Percentiles rank a stretch among this genome's conserved stretches.
phyloP scores from a whole-genome alignment of 441 rosid genomes.

The Arabidopsis hybrid region DNA sequence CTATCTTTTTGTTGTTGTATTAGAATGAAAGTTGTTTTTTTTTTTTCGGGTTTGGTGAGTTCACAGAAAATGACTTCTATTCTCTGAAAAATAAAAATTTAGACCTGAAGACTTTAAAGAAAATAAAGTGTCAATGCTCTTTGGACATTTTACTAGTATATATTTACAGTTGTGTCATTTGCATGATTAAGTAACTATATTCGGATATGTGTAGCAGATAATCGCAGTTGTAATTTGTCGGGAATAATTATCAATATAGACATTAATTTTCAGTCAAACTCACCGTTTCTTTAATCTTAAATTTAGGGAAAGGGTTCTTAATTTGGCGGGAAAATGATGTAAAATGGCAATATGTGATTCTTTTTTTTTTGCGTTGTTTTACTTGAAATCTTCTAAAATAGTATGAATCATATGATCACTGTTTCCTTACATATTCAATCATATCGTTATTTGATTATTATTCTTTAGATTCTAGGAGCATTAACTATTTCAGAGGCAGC shows the following conservation, averaged over 20 bases:
- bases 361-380: conserved; percentile 1
- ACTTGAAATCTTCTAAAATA: conserved; percentile 24
- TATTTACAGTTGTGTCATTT: not conserved
- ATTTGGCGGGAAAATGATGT: conserved; percentile 29
- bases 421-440: conserved; percentile 36
- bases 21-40: not conserved
- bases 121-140: conserved; percentile 4
- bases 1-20: not conserved
- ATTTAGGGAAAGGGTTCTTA: not conserved
- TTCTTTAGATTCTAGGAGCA: conserved; percentile 44
- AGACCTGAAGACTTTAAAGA: conserved; percentile 9
- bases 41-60: not conserved
- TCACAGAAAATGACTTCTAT: conserved; percentile 10
- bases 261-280: conserved; percentile 5
- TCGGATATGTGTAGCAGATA: not conserved
- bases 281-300: not conserved
- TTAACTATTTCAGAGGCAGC: conserved; percentile 37
- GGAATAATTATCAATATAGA: not conserved
- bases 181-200: not conserved
- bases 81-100: not conserved
- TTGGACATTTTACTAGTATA: not conserved
- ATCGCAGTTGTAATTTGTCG: conserved; percentile 8
- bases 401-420: conserved; percentile 27
- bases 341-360: conserved; percentile 25
- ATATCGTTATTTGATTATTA: conserved; percentile 38